Percentiles rank a stretch among this genome's conserved stretches.
Evolutionary conservation across 1,139 yeast species (phyloP).

Genomic region (Sugiyamaella neomexicana): DNA sequence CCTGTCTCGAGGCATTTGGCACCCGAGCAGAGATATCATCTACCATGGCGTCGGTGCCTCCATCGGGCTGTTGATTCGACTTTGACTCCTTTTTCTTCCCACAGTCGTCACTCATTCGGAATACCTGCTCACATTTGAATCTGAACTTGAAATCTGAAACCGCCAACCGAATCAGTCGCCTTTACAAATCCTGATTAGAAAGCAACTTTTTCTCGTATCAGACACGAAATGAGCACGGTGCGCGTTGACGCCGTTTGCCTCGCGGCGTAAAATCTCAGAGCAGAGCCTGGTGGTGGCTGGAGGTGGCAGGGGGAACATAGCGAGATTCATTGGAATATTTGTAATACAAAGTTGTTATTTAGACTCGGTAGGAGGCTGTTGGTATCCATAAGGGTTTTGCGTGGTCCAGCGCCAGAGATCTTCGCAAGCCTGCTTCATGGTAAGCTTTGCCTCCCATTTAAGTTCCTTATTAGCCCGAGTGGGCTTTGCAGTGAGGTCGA

Average conservation of each 20-base stretch:
- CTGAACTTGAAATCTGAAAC: background rate
- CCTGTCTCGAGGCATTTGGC: conserved; percentile 34
- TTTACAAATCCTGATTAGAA: conserved; percentile 8
- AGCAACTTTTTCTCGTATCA: conserved; percentile 3
- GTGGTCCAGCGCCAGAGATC: conserved; percentile 82
- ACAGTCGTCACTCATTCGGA: background rate
- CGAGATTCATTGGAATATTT: no score
- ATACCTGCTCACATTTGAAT: background rate
- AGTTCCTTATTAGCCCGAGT: conserved; percentile 66
- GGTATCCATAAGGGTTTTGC: conserved; percentile 66
- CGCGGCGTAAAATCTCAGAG: conserved; percentile 1
- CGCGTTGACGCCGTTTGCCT: background rate
- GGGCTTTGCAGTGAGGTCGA: conserved; percentile 71
- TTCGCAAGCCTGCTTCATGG: conserved; percentile 63
- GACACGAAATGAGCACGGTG: conserved; percentile 10
- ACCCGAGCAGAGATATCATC: conserved; percentile 30
- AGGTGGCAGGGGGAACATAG: no score
- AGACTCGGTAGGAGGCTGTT: conserved; percentile 25
- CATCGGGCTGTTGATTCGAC: background rate
- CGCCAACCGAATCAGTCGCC: background rate
- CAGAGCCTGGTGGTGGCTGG: no score
- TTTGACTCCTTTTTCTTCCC: background rate
- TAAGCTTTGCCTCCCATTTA: conserved; percentile 59
- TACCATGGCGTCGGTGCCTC: conserved; percentile 37
- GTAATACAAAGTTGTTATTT: background rate